Conservation (phyloP, 78 protist genomes). For the Dictyostelium purpureum region DNA sequence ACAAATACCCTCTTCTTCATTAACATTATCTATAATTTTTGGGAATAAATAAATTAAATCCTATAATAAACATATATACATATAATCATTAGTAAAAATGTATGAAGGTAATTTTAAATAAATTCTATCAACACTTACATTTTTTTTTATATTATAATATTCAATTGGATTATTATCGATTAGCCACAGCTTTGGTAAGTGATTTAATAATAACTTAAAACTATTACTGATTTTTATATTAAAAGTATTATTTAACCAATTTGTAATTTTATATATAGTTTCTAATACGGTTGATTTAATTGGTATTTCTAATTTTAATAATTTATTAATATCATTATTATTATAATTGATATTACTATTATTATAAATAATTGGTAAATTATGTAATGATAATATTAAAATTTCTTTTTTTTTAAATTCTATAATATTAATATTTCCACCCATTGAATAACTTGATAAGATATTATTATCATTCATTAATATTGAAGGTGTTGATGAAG, state of each 20-base stretch:
- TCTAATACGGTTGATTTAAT: constrained; percentile 7
- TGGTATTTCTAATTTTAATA: not conserved
- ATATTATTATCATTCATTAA: not conserved
- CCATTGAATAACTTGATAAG: constrained; percentile 8
- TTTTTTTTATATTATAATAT: constrained; percentile 18
- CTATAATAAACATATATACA: not conserved
- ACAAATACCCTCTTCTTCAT: constrained; percentile 33
- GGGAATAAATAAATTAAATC: constrained; percentile 35
- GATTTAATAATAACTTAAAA: not conserved
- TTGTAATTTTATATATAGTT: not conserved
- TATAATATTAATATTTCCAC: constrained; percentile 12
- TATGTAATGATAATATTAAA: not conserved
- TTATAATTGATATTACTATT: not conserved
- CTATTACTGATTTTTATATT: constrained; percentile 6
- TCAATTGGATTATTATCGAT: constrained; percentile 20
- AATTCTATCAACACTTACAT: not conserved
- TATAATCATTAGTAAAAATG: not conserved
- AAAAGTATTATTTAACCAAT: not conserved
- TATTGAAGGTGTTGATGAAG: not conserved
- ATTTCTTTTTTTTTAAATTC: constrained; percentile 37
- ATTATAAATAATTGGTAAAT: not conserved
- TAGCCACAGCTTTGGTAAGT: constrained; percentile 12
- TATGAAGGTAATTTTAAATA: not conserved
- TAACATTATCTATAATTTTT: not conserved
- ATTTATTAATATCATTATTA: not conserved